Evolutionary conservation across 2,329 filamentous ascomycete species (phyloP), one percentile per base, ranked within the genome.

Genomic region (Trichoderma sp.): DNA sequence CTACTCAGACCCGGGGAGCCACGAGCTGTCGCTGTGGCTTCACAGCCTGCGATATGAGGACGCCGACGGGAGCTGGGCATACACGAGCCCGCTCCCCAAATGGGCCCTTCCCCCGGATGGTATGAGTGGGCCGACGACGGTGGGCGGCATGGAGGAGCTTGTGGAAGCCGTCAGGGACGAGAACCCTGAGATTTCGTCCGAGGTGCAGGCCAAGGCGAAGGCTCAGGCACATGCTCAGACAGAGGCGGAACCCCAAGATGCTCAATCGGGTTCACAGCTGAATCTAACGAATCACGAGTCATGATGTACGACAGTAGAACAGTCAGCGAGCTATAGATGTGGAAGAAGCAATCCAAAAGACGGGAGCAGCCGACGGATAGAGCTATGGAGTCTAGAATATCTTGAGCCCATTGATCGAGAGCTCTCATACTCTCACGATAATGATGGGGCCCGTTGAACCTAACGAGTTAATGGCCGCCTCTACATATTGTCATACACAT

Each of bases 11-110:
- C 95, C 95, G 0, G 93, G 93, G 1, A 79, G 83, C 48, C 93
- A 98, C 72, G 95, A 99, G 80, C 82, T 99, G 54, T 92, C 91
- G 0, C 90, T 99, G 47, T 99, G 94, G 84, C 82, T 99, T 67
- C 95, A 99, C 79, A 96, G 94, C 65, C 86, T 93, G 67, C 88
- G 91, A 52, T 99, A 99, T 75, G 89, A 94, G 70, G 93, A 94
- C 75, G 85, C 88, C 28, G 87, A 88, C 28, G 94, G 93, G 4
- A 83, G 83, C 61, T 99, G 95, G 95, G 88, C 88, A 61, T 98
- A 97, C 76, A 86, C 89, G 73, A 97, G 93, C 69, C 85, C 88
- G 26, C 81, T 97, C 74, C 95, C 95, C 1, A 80, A 81, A 21
- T 99, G 95, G 95, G 94, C 93, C 17, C 76, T 96, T 63, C 93